A percentile compares a stretch with the other conserved stretches of the same genome.
These are phyloP conservation scores for Taphrina confusa DNA, from an alignment of 1,139 yeast genomes.

Conservation along the genomic window DNA sequence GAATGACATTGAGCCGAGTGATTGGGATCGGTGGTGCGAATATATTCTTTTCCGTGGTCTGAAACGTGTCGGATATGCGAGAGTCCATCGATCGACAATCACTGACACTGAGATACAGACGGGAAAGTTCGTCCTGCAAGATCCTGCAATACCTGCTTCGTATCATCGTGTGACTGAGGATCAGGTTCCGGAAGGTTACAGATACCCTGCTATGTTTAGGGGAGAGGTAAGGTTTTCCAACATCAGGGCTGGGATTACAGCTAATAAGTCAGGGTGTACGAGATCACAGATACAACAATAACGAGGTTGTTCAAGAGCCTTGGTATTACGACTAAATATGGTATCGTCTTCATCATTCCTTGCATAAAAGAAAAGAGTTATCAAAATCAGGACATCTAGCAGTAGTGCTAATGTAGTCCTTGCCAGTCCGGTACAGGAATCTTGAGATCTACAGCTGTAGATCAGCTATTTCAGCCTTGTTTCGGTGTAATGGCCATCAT, in stretches of 20 bases:
- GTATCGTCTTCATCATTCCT: too few relatives aligned
- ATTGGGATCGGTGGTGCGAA: conserved; percentile 99
- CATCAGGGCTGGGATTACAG: too few relatives aligned
- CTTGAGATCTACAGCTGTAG: too few relatives aligned
- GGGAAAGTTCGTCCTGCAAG: conserved; percentile 76
- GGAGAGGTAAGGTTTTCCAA: conserved; percentile 55
- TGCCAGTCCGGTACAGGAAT: too few relatives aligned
- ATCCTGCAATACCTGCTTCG: conserved; percentile 52
- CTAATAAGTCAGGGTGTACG: conserved; percentile 61
- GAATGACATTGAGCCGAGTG: conserved; percentile 89
- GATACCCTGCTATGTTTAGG: conserved; percentile 78
- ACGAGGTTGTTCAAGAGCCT: conserved; percentile 84
- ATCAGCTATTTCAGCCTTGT: too few relatives aligned
- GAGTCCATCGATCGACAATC: conserved; percentile 88
- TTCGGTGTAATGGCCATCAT: too few relatives aligned
- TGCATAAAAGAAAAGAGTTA: too few relatives aligned
- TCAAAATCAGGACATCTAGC: too few relatives aligned
- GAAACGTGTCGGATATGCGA: conserved; percentile 88
- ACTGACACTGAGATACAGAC: conserved; percentile 96
- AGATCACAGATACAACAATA: conserved; percentile 67
- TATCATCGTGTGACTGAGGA: conserved; percentile 59
- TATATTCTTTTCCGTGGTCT: conserved; percentile 85
- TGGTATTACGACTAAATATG: conserved; percentile 40
- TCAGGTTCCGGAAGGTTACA: conserved; percentile 60
- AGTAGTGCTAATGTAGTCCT: neutral